A percentile compares a stretch with the other conserved stretches of the same genome.
phyloP scores from a whole-genome alignment of 768 basidiomycete species.

The Epithele typhae region DNA sequence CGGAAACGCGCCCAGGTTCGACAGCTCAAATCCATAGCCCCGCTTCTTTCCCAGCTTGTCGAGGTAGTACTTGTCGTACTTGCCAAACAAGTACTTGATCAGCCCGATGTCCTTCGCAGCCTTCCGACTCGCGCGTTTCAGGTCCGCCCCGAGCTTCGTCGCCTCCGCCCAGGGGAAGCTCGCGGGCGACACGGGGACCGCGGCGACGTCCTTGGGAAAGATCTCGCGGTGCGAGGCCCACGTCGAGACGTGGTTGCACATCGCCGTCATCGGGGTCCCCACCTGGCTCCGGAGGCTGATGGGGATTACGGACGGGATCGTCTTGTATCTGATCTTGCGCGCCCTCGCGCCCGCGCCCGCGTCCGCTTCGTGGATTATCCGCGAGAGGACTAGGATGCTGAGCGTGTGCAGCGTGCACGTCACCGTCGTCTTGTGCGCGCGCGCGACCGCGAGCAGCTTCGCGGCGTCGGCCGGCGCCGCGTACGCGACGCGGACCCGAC shows the following conservation, averaged over 20 bases:
- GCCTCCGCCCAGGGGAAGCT: too few species aligned
- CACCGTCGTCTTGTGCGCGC: too few species aligned
- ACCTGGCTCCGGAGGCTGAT: constrained; percentile 31
- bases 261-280: too few species aligned
- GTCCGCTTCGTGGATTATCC: too few species aligned
- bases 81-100: constrained; percentile 30
- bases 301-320: too few species aligned
- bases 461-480: too few species aligned
- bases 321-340: constrained; percentile 6
- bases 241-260: constrained; percentile 29
- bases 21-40: constrained; percentile 29
- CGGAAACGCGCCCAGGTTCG: constrained; percentile 34
- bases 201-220: constrained; percentile 28
- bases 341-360: too few species aligned
- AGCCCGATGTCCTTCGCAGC: constrained; percentile 28
- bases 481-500: too few species aligned
- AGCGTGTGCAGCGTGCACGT: too few species aligned
- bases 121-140: constrained; percentile 20
- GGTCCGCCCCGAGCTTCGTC: constrained; percentile 22
- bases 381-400: too few species aligned
- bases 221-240: constrained; percentile 15
- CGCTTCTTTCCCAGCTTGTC: constrained; percentile 32
- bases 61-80: constrained; percentile 25
- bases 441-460: too few species aligned
- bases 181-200: too few species aligned